Evolutionary conservation across 192 early-diverging fungal genomes (phyloP).

Genomic region (Linnemannia schmuckeri): DNA sequence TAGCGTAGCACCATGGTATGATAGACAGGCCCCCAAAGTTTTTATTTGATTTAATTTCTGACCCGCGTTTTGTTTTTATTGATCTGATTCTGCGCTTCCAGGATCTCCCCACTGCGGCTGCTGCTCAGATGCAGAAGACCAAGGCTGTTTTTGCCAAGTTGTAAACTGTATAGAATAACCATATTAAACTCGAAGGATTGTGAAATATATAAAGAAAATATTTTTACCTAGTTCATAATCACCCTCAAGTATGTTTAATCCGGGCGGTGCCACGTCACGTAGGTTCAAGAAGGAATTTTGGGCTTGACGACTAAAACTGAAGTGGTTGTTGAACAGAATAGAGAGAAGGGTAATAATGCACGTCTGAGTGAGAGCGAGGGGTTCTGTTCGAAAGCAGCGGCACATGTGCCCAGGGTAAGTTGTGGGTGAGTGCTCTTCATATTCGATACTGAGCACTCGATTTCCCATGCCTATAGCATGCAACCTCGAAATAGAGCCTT

Average conservation of each 20-base stretch:
- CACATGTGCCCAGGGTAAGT: background rate
- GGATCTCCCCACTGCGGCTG: slow-evolving; percentile 45
- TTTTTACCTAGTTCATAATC: background rate
- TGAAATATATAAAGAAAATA: background rate
- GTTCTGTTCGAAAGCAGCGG: background rate
- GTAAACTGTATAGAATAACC: slow-evolving; percentile 2
- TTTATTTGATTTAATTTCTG: background rate
- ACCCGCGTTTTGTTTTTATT: background rate
- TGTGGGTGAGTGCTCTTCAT: background rate
- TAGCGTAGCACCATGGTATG: background rate
- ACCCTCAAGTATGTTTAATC: background rate
- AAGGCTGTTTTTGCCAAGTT: slow-evolving; percentile 47
- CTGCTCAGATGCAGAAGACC: slow-evolving; percentile 42
- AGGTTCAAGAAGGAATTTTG: background rate
- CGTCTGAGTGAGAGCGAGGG: background rate
- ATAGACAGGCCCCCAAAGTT: too few species aligned
- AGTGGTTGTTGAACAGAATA: background rate
- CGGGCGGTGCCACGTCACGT: background rate
- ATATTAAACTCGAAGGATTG: background rate
- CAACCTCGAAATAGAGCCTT: background rate
- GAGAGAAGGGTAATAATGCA: background rate
- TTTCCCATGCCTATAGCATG: background rate
- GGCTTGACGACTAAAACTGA: too few species aligned
- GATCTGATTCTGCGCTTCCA: background rate
- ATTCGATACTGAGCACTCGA: too few species aligned